Evolutionary conservation across 768 basidiomycete species (phyloP), one percentile per base, ranked within the genome.

Genomic region (Boletus pseudo-olivaceus): DNA sequence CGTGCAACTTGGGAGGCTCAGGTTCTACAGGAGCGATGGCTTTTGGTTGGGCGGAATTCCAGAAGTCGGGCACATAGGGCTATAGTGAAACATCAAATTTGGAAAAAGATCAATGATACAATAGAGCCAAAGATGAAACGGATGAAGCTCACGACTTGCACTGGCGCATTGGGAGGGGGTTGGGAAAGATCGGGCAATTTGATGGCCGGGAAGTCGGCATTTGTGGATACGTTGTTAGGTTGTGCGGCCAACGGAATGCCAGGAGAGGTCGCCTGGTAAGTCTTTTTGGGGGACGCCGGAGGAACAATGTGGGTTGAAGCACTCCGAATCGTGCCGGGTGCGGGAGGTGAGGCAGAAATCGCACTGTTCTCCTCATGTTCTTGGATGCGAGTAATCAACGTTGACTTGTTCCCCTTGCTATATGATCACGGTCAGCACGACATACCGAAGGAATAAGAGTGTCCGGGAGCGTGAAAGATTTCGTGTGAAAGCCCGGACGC

Each of bases 61-160:
- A 85, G 60, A 82, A 77, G 72, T 87, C 84, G 33, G 78, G 79
- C 1, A 78, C 64, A 64, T 78, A 80, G 10, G 86, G 85, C 85
- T 88, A 61, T 10, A 40, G 53, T 29, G 34, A n/a, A 26, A 15
- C 34, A 47, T 41, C 26, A 29, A 12, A 48, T 53, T 43, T 54
- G 49, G 40, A 6, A 19, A 47, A 19, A 49, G 10, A 12, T 59
- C 19, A 42, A 37, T 20, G 44, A 53, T 45, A 40, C 58, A 45
- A 34, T 29, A 23, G 51, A 47, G 26, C 53, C 20, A 54, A 43
- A 49, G 23, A 47, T 17, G 47, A 43, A 33, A 47, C 53, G 46
- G 49, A 51, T 29, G 46, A 47, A 33, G 60, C 86, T 54, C 63
- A 91, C 89, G 49, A 87, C 78, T 70, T 85, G 82, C 29, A 82